Evolutionary conservation across 202 grass and related monocot species (phyloP).

Genomic region (Sporobolus alterniflorus): DNA sequence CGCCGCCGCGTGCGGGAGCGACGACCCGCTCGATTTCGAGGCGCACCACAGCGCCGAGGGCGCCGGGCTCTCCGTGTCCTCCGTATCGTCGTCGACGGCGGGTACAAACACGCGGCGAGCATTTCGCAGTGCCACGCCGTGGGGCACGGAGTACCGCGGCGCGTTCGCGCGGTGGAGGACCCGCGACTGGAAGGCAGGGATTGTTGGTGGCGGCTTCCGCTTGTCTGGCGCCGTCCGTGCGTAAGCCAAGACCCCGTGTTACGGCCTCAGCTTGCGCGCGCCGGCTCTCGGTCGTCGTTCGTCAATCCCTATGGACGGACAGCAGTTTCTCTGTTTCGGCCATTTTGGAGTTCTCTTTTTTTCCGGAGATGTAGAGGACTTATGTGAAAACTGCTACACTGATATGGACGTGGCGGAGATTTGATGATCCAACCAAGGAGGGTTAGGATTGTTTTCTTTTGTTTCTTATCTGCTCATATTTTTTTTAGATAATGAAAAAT

Average conservation of each 20-base stretch:
- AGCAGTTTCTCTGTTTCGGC: neutral
- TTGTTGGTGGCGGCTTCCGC: constrained; percentile 43
- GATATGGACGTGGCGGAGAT: constrained; percentile 14
- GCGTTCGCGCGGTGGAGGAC: neutral
- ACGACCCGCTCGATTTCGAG: constrained; percentile 59
- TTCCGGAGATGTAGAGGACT: neutral
- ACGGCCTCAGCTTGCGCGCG: neutral
- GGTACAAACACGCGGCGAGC: constrained; percentile 13
- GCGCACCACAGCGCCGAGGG: constrained; percentile 57
- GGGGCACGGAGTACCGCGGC: constrained; percentile 4
- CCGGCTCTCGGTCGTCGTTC: neutral
- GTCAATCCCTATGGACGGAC: neutral
- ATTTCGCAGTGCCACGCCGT: constrained; percentile 34
- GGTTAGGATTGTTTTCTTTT: neutral
- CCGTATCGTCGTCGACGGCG: neutral
- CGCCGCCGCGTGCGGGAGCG: neutral
- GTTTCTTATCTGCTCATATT: too few species aligned
- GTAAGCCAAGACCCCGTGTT: constrained; percentile 24
- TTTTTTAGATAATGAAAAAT: too few species aligned
- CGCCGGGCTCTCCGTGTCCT: constrained; percentile 38
- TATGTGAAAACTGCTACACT: neutral
- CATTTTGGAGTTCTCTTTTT: neutral
- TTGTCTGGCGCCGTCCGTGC: constrained; percentile 47
- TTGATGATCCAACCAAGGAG: constrained; percentile 5
- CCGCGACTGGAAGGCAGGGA: constrained; percentile 33